Conservation (phyloP, 305 asterid genomes). For the Fraxinus sp. region DNA sequence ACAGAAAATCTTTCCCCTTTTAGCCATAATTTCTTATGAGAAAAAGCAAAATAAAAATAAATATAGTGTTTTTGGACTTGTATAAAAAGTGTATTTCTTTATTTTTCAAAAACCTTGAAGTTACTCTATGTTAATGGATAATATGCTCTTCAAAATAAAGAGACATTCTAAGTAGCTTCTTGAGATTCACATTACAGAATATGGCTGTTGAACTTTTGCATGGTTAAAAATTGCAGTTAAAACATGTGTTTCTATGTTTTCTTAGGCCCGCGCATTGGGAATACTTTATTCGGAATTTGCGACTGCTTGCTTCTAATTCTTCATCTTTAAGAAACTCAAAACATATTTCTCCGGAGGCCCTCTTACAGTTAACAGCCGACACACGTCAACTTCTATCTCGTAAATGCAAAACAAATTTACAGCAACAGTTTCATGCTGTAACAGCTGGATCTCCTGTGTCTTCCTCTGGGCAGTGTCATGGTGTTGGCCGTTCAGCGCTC, state of each 20-base stretch:
- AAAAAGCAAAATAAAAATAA: not conserved
- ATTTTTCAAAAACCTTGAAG: not conserved
- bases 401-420: conserved; percentile 64
- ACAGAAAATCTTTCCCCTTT: not conserved
- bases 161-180: not conserved
- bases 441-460: conserved; percentile 58
- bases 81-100: not conserved
- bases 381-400: conserved; percentile 56
- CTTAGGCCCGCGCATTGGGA: conserved; percentile 78
- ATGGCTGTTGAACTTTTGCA: conserved; percentile 18
- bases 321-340: conserved; percentile 74
- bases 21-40: not conserved
- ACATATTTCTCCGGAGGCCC: conserved; percentile 68
- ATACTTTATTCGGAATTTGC: conserved; percentile 60
- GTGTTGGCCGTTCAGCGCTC: conserved; percentile 57
- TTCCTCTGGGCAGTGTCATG: conserved; percentile 57
- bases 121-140: not conserved
- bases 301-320: conserved; percentile 71
- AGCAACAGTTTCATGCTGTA: conserved; percentile 62
- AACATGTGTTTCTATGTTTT: conserved; percentile 23
- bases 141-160: not conserved
- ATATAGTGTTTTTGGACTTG: not conserved
- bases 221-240: conserved; percentile 28
- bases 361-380: conserved; percentile 71
- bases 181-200: conserved; percentile 18